phyloP scores from a whole-genome alignment of 768 basidiomycete species.

The Hirschioporus abietinus region DNA sequence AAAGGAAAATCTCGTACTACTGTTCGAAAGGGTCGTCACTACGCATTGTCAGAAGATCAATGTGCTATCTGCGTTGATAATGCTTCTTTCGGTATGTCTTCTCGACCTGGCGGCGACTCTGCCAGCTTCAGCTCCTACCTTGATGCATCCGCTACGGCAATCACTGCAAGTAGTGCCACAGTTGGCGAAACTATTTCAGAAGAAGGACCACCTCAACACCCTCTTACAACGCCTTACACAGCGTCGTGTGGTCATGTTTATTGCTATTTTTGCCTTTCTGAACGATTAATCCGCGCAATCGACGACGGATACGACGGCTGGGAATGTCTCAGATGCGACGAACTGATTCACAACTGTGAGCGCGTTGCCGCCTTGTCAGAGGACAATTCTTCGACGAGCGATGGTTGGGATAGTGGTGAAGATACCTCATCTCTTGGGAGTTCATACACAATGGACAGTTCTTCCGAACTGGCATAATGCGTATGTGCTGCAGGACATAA shows the following conservation, averaged over 20 bases:
- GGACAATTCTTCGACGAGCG: background rate
- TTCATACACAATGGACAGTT: conserved; percentile 6
- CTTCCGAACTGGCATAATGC: background rate
- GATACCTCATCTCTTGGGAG: background rate
- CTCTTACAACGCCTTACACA: conserved; percentile 77
- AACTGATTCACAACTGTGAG: conserved; percentile 34
- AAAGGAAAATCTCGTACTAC: conserved; percentile 16
- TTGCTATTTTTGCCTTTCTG: conserved; percentile 91
- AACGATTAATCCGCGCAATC: conserved; percentile 67
- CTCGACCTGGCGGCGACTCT: conserved; percentile 27
- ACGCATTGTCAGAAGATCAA: conserved; percentile 61
- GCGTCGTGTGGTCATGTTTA: conserved; percentile 83
- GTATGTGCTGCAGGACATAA: background rate
- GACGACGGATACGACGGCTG: conserved; percentile 63
- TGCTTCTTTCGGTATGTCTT: conserved; percentile 34
- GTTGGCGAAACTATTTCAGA: conserved; percentile 23
- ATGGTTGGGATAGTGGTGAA: conserved; percentile 1
- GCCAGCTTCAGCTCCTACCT: conserved; percentile 39
- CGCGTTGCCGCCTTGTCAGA: background rate
- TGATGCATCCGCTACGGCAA: conserved; percentile 25
- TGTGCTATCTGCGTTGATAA: conserved; percentile 91
- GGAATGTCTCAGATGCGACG: conserved; percentile 81
- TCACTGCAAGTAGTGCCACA: conserved; percentile 18
- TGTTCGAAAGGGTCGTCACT: conserved; percentile 50
- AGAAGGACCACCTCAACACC: conserved; percentile 47